These are phyloP conservation scores for Penicillium dipodomyicola DNA, from an alignment of 495 filamentous ascomycete species.

Conservation along the genomic window DNA sequence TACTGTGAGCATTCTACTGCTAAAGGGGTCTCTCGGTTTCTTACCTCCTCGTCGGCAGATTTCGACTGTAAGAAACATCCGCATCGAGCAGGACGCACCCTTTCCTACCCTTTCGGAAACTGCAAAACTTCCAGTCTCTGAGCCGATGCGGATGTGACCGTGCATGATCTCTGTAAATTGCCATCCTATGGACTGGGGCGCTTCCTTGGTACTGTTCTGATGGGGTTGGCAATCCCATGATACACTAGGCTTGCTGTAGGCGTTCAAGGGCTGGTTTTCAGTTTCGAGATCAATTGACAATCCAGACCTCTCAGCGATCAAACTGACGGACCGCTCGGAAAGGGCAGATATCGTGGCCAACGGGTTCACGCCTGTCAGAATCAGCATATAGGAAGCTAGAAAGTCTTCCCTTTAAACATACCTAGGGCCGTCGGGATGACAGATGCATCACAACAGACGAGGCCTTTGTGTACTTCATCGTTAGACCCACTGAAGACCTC, in stretches of 20 bases:
- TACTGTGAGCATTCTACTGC: not conserved
- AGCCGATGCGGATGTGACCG: not conserved
- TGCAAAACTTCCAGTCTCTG: too few relatives aligned
- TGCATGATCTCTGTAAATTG: constrained; percentile 1
- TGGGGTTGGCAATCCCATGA: not conserved
- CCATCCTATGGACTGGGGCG: constrained; percentile 1
- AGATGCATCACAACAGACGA: constrained; percentile 63
- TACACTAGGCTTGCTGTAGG: not conserved
- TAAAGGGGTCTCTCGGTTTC: not conserved
- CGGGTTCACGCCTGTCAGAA: constrained; percentile 51
- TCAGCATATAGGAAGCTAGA: not conserved
- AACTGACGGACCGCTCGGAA: constrained; percentile 59
- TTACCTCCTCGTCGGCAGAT: constrained; percentile 1
- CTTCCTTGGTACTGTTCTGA: not conserved
- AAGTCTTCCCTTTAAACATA: not conserved
- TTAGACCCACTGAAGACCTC: constrained; percentile 56
- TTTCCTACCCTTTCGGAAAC: constrained; percentile 1
- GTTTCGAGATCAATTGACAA: constrained; percentile 49
- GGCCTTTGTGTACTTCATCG: constrained; percentile 50
- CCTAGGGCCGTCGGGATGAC: constrained; percentile 63
- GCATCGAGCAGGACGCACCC: not conserved
- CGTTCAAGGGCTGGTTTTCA: constrained; percentile 38
- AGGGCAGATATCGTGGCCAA: constrained; percentile 68
- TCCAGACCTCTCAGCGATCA: constrained; percentile 37
- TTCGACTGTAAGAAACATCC: constrained; percentile 1